Conservation (phyloP, 441 rosid species). For the Viola pubescens region DNA sequence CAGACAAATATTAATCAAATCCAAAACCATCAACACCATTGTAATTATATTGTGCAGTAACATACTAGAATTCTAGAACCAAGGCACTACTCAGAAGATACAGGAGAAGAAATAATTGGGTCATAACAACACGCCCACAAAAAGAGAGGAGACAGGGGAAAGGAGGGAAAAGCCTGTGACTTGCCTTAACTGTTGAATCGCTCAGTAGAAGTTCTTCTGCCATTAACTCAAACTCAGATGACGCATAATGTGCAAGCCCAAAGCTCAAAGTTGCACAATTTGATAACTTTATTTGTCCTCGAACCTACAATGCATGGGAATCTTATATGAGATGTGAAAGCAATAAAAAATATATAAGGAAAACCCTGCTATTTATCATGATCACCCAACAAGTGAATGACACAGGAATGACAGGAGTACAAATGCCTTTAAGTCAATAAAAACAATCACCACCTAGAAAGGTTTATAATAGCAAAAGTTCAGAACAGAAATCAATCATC, state of each 20-base stretch:
- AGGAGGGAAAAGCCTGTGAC: constrained; percentile 7
- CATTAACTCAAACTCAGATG: constrained; percentile 84
- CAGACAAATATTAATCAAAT: not conserved
- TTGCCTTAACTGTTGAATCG: constrained; percentile 71
- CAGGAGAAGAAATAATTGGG: no score
- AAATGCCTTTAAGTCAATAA: not conserved
- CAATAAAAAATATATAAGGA: not conserved
- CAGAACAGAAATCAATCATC: not conserved
- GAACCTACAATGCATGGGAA: constrained; percentile 30
- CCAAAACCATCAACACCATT: no score
- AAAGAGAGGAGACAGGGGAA: not conserved
- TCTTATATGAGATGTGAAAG: not conserved
- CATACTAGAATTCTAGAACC: no score
- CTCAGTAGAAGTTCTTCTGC: constrained; percentile 86
- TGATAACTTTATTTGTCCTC: constrained; percentile 59
- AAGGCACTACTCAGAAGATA: no score
- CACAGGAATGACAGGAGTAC: not conserved
- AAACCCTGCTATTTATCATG: not conserved
- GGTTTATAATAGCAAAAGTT: no score
- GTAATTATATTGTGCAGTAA: no score
- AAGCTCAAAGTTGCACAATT: constrained; percentile 65
- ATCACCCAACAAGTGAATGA: not conserved
- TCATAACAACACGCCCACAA: not conserved
- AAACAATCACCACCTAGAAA: not conserved
- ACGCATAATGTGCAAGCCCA: constrained; percentile 71